A percentile compares a stretch with the other conserved stretches of the same genome.
Evolutionary conservation across 192 early-diverging fungal genomes (phyloP).

Genomic region (Kickxella alabastrina): DNA sequence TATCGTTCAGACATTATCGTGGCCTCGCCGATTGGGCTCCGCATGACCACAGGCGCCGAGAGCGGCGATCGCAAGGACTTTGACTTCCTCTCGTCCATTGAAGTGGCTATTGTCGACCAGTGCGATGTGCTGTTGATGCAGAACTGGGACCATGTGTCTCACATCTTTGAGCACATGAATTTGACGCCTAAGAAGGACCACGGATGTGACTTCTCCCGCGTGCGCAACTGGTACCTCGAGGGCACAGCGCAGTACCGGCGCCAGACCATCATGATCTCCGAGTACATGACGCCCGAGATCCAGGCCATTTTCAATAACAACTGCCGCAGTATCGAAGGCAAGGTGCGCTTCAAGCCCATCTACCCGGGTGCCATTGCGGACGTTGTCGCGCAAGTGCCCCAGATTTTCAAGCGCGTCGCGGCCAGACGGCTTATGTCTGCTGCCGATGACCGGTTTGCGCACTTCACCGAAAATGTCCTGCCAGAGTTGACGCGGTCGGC

Average conservation of each 20-base stretch:
- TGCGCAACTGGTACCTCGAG: constrained; percentile 83
- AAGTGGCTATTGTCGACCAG: constrained; percentile 84
- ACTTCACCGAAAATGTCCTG: constrained; percentile 71
- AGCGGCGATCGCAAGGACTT: constrained; percentile 86
- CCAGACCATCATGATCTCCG: constrained; percentile 82
- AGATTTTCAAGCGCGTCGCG: constrained; percentile 77
- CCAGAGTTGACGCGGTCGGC: constrained; percentile 52
- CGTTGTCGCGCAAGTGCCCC: constrained; percentile 74
- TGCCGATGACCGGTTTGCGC: constrained; percentile 79
- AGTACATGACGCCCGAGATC: constrained; percentile 85
- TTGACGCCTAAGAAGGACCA: constrained; percentile 85
- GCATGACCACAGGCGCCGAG: constrained; percentile 73
- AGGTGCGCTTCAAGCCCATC: constrained; percentile 62
- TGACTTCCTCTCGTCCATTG: constrained; percentile 92
- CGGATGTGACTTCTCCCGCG: constrained; percentile 92
- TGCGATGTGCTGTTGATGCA: constrained; percentile 90
- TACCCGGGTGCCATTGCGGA: constrained; percentile 70
- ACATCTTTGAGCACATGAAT: constrained; percentile 82
- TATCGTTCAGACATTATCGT: constrained; percentile 89
- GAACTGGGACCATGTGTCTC: constrained; percentile 95
- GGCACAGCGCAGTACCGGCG: constrained; percentile 79
- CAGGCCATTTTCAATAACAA: constrained; percentile 79
- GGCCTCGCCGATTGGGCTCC: constrained; percentile 86
- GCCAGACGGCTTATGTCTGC: constrained; percentile 55
- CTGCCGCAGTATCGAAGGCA: constrained; percentile 57